Percentiles rank a stretch among this genome's conserved stretches.
Conservation (phyloP, 1,139 yeast genomes). For the Wickerhamomyces sp. region DNA sequence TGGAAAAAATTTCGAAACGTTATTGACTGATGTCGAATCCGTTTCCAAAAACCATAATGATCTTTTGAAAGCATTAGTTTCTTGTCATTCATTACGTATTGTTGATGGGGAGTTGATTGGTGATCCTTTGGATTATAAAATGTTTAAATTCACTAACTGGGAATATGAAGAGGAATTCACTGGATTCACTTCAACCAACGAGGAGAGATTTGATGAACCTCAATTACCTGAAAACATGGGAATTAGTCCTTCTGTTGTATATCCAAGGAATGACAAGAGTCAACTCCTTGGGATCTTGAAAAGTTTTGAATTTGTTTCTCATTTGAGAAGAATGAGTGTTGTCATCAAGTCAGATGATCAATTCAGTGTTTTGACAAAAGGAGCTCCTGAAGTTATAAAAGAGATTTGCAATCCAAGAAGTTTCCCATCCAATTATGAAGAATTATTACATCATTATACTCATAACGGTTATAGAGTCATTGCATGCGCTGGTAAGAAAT, state of each 20-base stretch:
- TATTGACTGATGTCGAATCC: conserved; percentile 33
- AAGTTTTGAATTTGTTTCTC: conserved; percentile 81
- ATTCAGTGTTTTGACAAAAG: conserved; percentile 66
- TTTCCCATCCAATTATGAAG: conserved; percentile 71
- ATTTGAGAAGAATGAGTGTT: conserved; percentile 88
- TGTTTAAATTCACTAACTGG: conserved; percentile 90
- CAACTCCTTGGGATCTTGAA: conserved; percentile 49
- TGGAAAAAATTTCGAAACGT: conserved; percentile 45
- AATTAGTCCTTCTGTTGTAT: conserved; percentile 43
- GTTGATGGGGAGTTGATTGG: conserved; percentile 82
- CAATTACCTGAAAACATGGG: conserved; percentile 36
- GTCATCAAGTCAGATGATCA: conserved; percentile 43
- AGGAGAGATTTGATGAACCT: conserved; percentile 30
- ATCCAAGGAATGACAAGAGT: conserved; percentile 30
- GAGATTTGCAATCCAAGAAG: conserved; percentile 68
- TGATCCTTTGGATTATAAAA: conserved; percentile 87
- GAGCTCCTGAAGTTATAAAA: conserved; percentile 95
- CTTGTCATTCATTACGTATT: conserved; percentile 81
- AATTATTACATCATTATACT: conserved; percentile 74
- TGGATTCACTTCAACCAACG: conserved; percentile 32
- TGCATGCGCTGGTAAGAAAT: conserved; percentile 76
- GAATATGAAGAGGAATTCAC: conserved; percentile 59
- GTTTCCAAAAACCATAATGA: conserved; percentile 15
- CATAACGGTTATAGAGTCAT: conserved; percentile 93
- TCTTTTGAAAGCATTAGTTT: conserved; percentile 52